Evolutionary conservation across 495 filamentous ascomycete species (phyloP).

Genomic region (Aspergillus haitiensis): DNA sequence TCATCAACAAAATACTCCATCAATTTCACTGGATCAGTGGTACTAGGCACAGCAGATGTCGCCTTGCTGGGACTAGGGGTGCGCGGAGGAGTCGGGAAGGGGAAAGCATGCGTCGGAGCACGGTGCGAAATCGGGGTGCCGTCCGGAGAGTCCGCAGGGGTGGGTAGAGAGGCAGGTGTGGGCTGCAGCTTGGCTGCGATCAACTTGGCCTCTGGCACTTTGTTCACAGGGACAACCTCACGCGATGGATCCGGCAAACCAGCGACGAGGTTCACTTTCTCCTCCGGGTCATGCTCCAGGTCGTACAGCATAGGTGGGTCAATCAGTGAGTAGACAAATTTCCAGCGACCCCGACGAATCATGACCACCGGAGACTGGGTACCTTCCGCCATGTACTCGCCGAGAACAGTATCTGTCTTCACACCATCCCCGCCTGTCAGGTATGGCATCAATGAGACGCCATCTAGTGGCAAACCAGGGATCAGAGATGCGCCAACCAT

Average conservation of each 20-base stretch:
- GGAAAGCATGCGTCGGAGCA: constrained; percentile 29
- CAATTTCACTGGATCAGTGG: constrained; percentile 45
- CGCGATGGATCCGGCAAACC: constrained; percentile 26
- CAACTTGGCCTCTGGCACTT: constrained; percentile 26
- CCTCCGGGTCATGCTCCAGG: constrained; percentile 67
- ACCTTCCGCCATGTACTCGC: constrained; percentile 88
- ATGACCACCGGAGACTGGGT: constrained; percentile 86
- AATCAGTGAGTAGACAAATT: constrained; percentile 76
- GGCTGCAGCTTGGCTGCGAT: constrained; percentile 15
- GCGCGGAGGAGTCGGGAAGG: constrained; percentile 46
- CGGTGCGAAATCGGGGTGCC: constrained; percentile 36
- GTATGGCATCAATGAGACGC: constrained; percentile 69
- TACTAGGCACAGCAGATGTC: constrained; percentile 34
- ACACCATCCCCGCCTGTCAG: constrained; percentile 57
- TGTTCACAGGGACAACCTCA: not conserved
- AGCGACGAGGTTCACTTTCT: constrained; percentile 66
- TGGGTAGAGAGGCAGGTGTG: constrained; percentile 35
- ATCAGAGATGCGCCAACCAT: constrained; percentile 67
- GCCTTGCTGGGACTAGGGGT: constrained; percentile 41
- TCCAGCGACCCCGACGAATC: constrained; percentile 81
- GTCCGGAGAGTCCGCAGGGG: constrained; percentile 39
- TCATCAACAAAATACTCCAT: constrained; percentile 64
- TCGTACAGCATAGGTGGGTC: constrained; percentile 82
- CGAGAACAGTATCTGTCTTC: constrained; percentile 71
- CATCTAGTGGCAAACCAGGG: constrained; percentile 71